Evolutionary conservation across 2,329 filamentous ascomycete genomes (phyloP).

Genomic region (Pseudogymnoascus sp.): DNA sequence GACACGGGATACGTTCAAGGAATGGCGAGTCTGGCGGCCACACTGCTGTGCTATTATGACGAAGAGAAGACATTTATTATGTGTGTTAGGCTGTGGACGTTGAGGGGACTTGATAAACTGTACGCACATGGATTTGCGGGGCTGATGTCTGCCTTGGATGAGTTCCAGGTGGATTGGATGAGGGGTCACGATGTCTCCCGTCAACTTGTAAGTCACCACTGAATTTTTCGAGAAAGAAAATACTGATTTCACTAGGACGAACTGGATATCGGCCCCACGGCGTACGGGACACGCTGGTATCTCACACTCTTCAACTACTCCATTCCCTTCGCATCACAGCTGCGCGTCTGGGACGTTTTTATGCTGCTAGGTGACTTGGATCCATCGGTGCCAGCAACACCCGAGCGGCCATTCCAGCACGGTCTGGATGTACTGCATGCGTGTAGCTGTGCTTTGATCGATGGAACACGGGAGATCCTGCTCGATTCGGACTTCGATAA

Average conservation of each 20-base stretch:
- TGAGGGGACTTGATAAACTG: slow-evolving; percentile 75
- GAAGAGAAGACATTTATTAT: slow-evolving; percentile 93
- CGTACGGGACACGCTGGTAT: slow-evolving; percentile 97
- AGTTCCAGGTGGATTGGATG: slow-evolving; percentile 82
- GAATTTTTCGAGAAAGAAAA: neutral
- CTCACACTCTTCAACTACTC: slow-evolving; percentile 95
- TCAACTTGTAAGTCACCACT: slow-evolving; percentile 58
- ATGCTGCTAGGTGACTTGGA: slow-evolving; percentile 78
- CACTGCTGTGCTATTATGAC: slow-evolving; percentile 91
- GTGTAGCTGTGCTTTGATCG: slow-evolving; percentile 79
- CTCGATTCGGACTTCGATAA: slow-evolving; percentile 94
- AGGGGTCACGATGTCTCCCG: slow-evolving; percentile 65
- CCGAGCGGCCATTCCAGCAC: slow-evolving; percentile 40
- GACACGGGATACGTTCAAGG: slow-evolving; percentile 94
- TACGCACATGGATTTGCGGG: slow-evolving; percentile 80
- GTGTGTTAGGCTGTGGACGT: slow-evolving; percentile 88
- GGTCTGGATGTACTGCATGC: slow-evolving; percentile 86
- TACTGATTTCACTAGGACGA: slow-evolving; percentile 46
- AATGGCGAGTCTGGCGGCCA: slow-evolving; percentile 90
- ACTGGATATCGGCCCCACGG: slow-evolving; percentile 72
- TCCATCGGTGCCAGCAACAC: slow-evolving; percentile 26
- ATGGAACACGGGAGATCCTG: slow-evolving; percentile 80
- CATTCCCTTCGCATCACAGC: slow-evolving; percentile 85
- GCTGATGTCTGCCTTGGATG: slow-evolving; percentile 73
- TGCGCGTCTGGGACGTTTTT: slow-evolving; percentile 96